Evolutionary conservation across 371 early-diverging fungal species (phyloP), one percentile per base, ranked within the genome.

Genomic region (Nematocida sp.): DNA sequence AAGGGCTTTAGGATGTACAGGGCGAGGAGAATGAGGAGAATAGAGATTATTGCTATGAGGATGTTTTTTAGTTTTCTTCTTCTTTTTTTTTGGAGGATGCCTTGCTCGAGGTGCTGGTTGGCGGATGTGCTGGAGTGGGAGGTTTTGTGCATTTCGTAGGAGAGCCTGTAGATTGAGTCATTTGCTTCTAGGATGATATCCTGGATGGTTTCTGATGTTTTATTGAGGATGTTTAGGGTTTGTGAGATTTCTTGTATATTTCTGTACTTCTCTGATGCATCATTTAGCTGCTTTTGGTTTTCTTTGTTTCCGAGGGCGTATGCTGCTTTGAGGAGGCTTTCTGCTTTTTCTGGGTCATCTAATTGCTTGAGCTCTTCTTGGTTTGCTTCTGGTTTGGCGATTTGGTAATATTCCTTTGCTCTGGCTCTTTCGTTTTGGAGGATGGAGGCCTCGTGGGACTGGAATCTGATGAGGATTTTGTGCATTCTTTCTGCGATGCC

Each of bases 381-480:
- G 36, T 77, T 80, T 18, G 81, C 82, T 42, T 75, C 71, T 35
- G 84, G 84, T 30, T 79, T 78, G 42, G 81, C 83, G 49, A 83
- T 82, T 23, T 75, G 42, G 69, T 78, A 84, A 36, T 77, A 65
- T 0, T 66, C 39, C 42, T 64, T 65, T 16, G 80, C 63, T 48
- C 79, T 79, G 11, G 60, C 76, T 40, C 77, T 56, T 39, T 84
- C 84, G 39, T 77, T 48, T 23, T 80, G 48, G 28, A 60, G 36
- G 4, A 39, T 60, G 9, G 57, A 66, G 28, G 75, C 48, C 54
- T 75, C 53, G 35, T 77, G 40, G 26, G 81, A 67, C 18, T 60
- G 39, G 48, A 79, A 77, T 23, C 60, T 47, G 18, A 59, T 35
- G 4, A 71, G 9, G 9, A 71, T 18, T 51, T 42, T 63, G 18